These are phyloP conservation scores for Macrocybe sp. DNA, from an alignment of 1,284 basidiomycete species.

Conservation along the genomic window DNA sequence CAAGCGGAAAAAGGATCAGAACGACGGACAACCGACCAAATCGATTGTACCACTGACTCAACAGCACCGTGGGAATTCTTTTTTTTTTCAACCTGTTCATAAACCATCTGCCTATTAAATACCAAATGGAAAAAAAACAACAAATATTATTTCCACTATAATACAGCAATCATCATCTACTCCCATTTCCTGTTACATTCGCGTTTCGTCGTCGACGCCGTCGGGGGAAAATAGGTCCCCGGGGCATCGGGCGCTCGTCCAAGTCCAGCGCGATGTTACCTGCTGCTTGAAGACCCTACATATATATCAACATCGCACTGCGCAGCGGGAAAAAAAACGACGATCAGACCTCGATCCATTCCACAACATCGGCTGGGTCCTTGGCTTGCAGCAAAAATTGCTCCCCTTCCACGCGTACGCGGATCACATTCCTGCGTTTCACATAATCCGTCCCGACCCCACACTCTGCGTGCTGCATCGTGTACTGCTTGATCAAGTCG, in stretches of 20 bases:
- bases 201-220: conserved; percentile 35
- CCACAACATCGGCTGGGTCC: conserved; percentile 82
- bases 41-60: too few relatives aligned
- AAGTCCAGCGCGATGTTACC: conserved; percentile 92
- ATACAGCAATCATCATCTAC: too few relatives aligned
- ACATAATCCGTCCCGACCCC: conserved; percentile 94
- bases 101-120: too few relatives aligned
- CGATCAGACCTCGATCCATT: conserved; percentile 87
- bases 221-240: conserved; percentile 74
- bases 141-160: too few relatives aligned
- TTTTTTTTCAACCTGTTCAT: too few relatives aligned
- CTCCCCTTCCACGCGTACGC: conserved; percentile 89
- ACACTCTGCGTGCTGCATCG: conserved; percentile 87
- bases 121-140: too few relatives aligned
- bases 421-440: conserved; percentile 94
- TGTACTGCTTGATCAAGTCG: conserved; percentile 63
- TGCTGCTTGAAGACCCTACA: conserved; percentile 83
- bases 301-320: neutral
- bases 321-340: conserved; percentile 8
- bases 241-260: conserved; percentile 87
- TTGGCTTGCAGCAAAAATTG: conserved; percentile 94
- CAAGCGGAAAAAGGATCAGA: too few relatives aligned
- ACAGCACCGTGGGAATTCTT: too few relatives aligned
- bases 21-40: too few relatives aligned
- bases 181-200: too few relatives aligned